Percentiles rank a stretch among this genome's conserved stretches.
Conservation (phyloP, 306 rosid genomes). For the Aeschynomene evenia region DNA sequence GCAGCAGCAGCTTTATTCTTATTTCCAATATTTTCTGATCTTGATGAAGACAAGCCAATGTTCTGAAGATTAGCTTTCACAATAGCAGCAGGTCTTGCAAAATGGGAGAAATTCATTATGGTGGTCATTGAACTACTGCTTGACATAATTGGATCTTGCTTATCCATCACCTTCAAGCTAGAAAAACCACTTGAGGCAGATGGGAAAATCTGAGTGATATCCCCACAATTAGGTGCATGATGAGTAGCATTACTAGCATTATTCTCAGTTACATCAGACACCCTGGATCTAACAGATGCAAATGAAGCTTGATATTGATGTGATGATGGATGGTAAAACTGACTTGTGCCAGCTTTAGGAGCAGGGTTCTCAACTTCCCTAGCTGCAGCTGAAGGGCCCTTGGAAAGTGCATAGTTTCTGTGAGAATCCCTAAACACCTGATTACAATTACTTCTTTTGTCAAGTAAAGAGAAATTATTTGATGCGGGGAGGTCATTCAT, state of each 20-base stretch:
- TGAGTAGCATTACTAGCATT: slow-evolving; percentile 33
- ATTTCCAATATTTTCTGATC: slow-evolving; percentile 30
- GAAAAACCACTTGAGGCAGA: slow-evolving; percentile 40
- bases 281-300: slow-evolving; percentile 47
- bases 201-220: slow-evolving; percentile 43
- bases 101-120: slow-evolving; percentile 71
- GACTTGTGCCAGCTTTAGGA: slow-evolving; percentile 34
- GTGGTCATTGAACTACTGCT: slow-evolving; percentile 42
- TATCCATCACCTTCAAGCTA: slow-evolving; percentile 37
- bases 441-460: slow-evolving; percentile 39
- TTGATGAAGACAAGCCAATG: slow-evolving; percentile 33
- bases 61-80: slow-evolving; percentile 54
- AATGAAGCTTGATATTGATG: slow-evolving; percentile 41
- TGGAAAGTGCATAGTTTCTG: slow-evolving; percentile 34
- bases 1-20: slow-evolving; percentile 45
- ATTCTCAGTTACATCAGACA: slow-evolving; percentile 37
- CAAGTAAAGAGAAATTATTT: slow-evolving; percentile 38
- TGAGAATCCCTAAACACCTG: slow-evolving; percentile 43
- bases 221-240: slow-evolving; percentile 32
- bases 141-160: slow-evolving; percentile 39
- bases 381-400: slow-evolving; percentile 31
- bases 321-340: slow-evolving; percentile 34
- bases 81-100: slow-evolving; percentile 66
- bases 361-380: slow-evolving; percentile 38
- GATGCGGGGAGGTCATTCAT: slow-evolving; percentile 41